Base-by-base conservation (phyloP, 2,329 filamentous ascomycete species). In the Fusarium circinatum region DNA sequence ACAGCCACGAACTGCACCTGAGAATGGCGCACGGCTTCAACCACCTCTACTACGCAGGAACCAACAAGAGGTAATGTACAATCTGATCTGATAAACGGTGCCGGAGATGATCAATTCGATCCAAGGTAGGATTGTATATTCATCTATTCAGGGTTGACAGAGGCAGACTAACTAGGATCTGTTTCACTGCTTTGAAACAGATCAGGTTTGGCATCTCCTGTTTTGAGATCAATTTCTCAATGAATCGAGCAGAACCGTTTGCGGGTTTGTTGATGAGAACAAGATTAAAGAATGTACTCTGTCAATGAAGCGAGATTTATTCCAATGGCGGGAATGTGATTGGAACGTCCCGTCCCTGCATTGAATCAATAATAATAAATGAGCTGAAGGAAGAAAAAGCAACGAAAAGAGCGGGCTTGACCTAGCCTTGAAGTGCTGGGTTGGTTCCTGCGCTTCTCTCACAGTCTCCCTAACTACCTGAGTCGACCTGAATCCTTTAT, bases 151-250 rank as follows among this genome's bases (percentile, higher is more conserved):
- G 24, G 51, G 39, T 42, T 24, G 41, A 56, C 28, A 28, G 41
- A 26, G 20, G 45, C 26, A 32, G 57, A 52, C 26, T 22, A 49
- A 52, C 58, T 52, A 63, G 65, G 67, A 51, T 65, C 58, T 45
- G 70, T 73, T 70, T 73, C 69, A 59, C 30, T 52, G 65, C 32
- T 60, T 55, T 57, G 62, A 60, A 60, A 70, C 34, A 51, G 48
- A 20, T 26, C n/a, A 39, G 48, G 32, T 48, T 66, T 70, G 48
- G 52, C 30, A 70, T 66, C 18, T 52, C 36, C 55, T 51, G 52
- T 34, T 65, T 39, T 30, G n/a, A 36, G 63, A 39, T 44, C 42
- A 68, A 68, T 45, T 61, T 39, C 47, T 41, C 41, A 14, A 39
- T 62, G 26, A 48, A 47, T 45, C n/a, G 26, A 48, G 34, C 10